phyloP scores from a whole-genome alignment of 164 flowering plant genomes.

The Houttuynia cordata region DNA sequence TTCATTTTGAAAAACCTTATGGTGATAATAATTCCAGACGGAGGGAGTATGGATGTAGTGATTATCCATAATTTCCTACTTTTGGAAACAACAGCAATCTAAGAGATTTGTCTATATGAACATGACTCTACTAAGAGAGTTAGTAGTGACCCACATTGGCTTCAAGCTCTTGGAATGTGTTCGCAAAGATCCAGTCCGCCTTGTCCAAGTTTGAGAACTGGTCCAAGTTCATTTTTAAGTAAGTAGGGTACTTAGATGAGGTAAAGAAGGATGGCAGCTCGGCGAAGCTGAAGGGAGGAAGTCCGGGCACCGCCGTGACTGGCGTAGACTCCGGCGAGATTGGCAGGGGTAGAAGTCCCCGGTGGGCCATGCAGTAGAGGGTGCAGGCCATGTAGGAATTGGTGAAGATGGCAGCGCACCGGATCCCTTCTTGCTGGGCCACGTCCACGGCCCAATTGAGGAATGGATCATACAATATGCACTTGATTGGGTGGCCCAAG shows the following conservation, averaged over 20 bases:
- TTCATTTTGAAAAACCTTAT: too few relatives aligned
- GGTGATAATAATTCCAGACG: too few relatives aligned
- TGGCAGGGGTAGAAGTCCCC: slow-evolving; percentile 9
- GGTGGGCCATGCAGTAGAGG: slow-evolving; percentile 7
- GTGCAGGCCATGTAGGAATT: slow-evolving; percentile 6
- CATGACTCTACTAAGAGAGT: too few relatives aligned
- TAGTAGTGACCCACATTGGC: slow-evolving; percentile 7
- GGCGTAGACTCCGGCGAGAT: slow-evolving; percentile 10
- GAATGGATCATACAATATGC: slow-evolving; percentile 7
- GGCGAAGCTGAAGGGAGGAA: slow-evolving; percentile 15
- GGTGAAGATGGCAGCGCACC: slow-evolving; percentile 12
- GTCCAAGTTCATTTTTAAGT: background rate
- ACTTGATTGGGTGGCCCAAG: background rate
- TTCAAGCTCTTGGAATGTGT: slow-evolving; percentile 18
- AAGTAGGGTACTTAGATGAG: slow-evolving; percentile 4
- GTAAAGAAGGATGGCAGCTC: slow-evolving; percentile 30
- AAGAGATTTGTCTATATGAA: too few relatives aligned
- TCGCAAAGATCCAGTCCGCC: slow-evolving; percentile 15
- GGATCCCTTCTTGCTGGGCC: slow-evolving; percentile 4
- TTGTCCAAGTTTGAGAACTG: slow-evolving; percentile 17
- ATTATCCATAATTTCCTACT: too few relatives aligned
- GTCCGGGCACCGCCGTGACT: slow-evolving; percentile 14
- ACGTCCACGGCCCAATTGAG: slow-evolving; percentile 13
- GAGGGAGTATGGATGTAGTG: too few relatives aligned
- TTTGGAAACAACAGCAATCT: too few relatives aligned